Conservation (phyloP, 164 flowering plant genomes). For the Tetracentron sinense region DNA sequence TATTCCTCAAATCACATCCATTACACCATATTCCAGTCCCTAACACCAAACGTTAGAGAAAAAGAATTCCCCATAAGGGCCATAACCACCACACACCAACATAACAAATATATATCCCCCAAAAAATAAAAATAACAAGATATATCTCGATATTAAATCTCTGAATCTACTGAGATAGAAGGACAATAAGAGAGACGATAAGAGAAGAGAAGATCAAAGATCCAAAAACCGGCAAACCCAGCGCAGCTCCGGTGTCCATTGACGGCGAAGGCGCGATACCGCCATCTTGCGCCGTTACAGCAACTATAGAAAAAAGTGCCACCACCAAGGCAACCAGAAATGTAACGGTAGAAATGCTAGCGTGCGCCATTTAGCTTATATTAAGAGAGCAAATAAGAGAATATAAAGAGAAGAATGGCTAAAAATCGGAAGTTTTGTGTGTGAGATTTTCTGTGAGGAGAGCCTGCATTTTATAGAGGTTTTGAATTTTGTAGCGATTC, state of each 20-base stretch:
- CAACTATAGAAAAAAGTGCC: background rate
- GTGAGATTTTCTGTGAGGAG: background rate
- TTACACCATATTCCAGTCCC: background rate
- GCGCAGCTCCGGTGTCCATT: slow-evolving; percentile 20
- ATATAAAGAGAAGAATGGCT: background rate
- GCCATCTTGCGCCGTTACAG: slow-evolving; percentile 6
- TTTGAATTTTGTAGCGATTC: background rate
- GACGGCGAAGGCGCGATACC: slow-evolving; percentile 16
- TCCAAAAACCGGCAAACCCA: slow-evolving; percentile 13
- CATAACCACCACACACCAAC: background rate
- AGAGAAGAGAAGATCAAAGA: slow-evolving; percentile 9
- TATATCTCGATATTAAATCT: background rate
- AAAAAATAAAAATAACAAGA: background rate
- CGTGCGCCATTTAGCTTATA: slow-evolving; percentile 9
- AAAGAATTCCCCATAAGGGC: background rate
- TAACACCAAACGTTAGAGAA: background rate
- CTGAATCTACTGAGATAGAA: background rate
- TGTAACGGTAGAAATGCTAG: background rate
- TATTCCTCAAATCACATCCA: background rate
- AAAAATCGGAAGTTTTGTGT: background rate
- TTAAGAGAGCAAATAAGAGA: background rate
- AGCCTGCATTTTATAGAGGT: background rate
- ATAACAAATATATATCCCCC: background rate
- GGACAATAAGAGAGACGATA: slow-evolving; percentile 7
- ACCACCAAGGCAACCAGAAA: background rate